A percentile compares a stretch with the other conserved stretches of the same genome.
These are phyloP conservation scores for Cladophialophora bantiana DNA, from an alignment of 2,329 filamentous ascomycete genomes.

Conservation along the genomic window DNA sequence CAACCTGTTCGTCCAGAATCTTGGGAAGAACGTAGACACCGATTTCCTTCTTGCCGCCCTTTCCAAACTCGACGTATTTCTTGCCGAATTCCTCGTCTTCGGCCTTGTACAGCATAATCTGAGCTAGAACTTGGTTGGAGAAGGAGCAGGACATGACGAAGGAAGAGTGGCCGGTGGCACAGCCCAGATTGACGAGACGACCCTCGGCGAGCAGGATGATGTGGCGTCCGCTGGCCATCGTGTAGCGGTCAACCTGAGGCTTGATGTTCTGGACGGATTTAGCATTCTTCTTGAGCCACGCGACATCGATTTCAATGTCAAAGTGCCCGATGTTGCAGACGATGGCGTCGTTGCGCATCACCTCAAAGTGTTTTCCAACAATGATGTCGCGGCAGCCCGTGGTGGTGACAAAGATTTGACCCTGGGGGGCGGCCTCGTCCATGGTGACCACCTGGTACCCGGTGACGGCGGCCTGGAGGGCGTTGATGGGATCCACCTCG, in stretches of 20 bases:
- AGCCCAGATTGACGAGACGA: constrained; percentile 98
- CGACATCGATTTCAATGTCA: constrained; percentile 99
- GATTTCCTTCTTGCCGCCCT: constrained; percentile 85
- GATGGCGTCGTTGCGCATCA: constrained; percentile 96
- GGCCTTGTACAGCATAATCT: constrained; percentile 98
- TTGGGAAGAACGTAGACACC: constrained; percentile 98
- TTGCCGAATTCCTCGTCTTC: constrained; percentile 83
- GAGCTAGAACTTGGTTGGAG: constrained; percentile 99
- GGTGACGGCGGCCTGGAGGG: constrained; percentile 96
- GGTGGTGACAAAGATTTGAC: constrained; percentile 99
- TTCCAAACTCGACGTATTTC: constrained; percentile 97
- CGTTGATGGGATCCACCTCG: constrained; percentile 99
- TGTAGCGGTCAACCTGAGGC: constrained; percentile 98
- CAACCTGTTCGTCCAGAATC: constrained; percentile 98
- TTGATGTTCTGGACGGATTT: constrained; percentile 97
- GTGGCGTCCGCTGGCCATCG: constrained; percentile 91
- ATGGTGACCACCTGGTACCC: constrained; percentile 97
- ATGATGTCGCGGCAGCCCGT: constrained; percentile 99
- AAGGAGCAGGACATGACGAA: constrained; percentile 99
- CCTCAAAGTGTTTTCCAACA: constrained; percentile 87
- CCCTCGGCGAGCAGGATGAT: constrained; percentile 99
- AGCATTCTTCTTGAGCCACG: constrained; percentile 98
- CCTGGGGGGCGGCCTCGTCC: constrained; percentile 87
- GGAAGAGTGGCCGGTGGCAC: constrained; percentile 97
- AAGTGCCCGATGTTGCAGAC: constrained; percentile 99